Evolutionary conservation across 352 stramenopile genomes (phyloP), one percentile per base, ranked within the genome.

Genomic region (Thraustochytrium striatum): DNA sequence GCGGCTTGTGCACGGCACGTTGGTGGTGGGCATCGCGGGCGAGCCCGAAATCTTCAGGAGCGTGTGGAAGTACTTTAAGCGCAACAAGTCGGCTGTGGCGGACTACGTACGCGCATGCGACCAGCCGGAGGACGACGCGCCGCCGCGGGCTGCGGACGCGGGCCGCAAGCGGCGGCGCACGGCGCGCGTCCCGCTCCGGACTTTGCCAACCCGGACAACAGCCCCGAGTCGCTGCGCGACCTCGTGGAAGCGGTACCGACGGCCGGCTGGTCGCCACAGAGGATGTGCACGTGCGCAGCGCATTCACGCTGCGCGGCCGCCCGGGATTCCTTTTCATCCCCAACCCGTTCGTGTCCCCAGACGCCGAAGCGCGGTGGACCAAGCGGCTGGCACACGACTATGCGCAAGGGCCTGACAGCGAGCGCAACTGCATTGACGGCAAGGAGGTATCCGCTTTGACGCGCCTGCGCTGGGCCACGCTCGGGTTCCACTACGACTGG

Each of bases 401-500:
- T 38, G 43, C 65, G 16, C 16, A 28, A 1, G 30, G 43, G 9
- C 41, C 65, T 38, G 11, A 61, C n/a, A 75, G 65, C 65, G 65
- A 75, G 65, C 43, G 65, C 21, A 75, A 75, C 36, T 7, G 11
- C 9, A 62, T 38, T 16, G 30, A 39, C n/a, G 32, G 39, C 9
- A 43, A 43, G 9, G 30, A 43, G 36, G 2, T 25, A 9, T 16
- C 41, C 30, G 52, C 44, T 7, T 28, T 75, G 9, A 38, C 9
- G 13, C n/a, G 35, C 19, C 50, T 75, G 28, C 43, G 65, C 43
- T 75, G 65, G 65, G 65, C 65, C 21, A 75, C 65, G 0, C 47
- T 75, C 9, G 65, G 65, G 5, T 75, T 55, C 65, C 65, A 75
- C 52, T 75, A 75, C 50, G 65, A 75, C 47, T 75, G 65, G 65